These are phyloP conservation scores for Penicillium odoratum DNA, from an alignment of 495 filamentous ascomycete species.

Conservation along the genomic window DNA sequence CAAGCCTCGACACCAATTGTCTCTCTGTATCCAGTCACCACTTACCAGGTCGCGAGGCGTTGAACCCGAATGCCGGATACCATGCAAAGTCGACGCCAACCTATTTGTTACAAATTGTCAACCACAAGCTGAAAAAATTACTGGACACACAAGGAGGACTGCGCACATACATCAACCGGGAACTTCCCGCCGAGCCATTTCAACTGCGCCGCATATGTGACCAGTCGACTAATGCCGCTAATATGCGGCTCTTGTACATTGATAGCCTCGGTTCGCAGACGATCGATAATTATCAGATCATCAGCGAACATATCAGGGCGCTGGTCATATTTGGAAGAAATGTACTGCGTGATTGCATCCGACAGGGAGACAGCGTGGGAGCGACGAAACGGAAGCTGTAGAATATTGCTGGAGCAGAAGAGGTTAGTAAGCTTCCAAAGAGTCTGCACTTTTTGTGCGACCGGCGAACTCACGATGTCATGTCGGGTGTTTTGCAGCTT, in stretches of 20 bases:
- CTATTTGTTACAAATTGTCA: slow-evolving; percentile 38
- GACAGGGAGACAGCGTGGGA: slow-evolving; percentile 76
- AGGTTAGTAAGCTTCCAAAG: background rate
- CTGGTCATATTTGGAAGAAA: slow-evolving; percentile 98
- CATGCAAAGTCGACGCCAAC: slow-evolving; percentile 94
- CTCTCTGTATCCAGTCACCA: slow-evolving; percentile 5
- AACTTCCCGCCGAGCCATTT: slow-evolving; percentile 96
- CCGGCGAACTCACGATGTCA: slow-evolving; percentile 44
- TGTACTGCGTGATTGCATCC: slow-evolving; percentile 88
- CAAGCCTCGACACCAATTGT: background rate
- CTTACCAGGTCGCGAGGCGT: slow-evolving; percentile 68
- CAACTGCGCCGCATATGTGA: slow-evolving; percentile 87
- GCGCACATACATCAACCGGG: slow-evolving; percentile 91
- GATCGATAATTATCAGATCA: slow-evolving; percentile 85
- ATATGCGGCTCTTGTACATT: slow-evolving; percentile 85
- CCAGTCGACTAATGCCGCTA: slow-evolving; percentile 85
- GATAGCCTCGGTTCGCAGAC: slow-evolving; percentile 75
- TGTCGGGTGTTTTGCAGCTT: slow-evolving; percentile 18
- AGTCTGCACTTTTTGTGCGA: background rate
- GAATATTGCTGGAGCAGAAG: slow-evolving; percentile 44
- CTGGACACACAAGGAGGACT: background rate
- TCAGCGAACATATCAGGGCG: slow-evolving; percentile 96
- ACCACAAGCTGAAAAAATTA: background rate
- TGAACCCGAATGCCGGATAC: slow-evolving; percentile 92
- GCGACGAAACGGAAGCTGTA: slow-evolving; percentile 81